Evolutionary conservation across 306 rosid species (phyloP).

Genomic region (Astragalus membranaceus): DNA sequence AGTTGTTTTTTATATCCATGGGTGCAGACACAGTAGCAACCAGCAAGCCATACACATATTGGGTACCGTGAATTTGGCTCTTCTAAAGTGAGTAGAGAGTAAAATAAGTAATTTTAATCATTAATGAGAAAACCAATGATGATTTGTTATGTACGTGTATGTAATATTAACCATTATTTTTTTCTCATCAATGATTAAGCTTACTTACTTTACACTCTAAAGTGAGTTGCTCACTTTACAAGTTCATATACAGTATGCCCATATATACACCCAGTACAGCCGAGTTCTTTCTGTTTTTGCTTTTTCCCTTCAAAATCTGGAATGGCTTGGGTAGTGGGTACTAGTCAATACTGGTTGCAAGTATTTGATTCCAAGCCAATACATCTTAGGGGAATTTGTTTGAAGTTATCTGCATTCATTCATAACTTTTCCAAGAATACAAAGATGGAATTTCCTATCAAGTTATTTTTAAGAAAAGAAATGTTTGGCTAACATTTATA

Average conservation of each 20-base stretch:
- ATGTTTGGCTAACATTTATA: no score
- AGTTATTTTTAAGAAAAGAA: no score
- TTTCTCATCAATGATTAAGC: no score
- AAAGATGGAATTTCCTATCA: no score
- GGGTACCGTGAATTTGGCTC: background rate
- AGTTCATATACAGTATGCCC: background rate
- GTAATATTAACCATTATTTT: no score
- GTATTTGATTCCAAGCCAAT: background rate
- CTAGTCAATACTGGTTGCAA: background rate
- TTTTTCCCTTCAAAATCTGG: background rate
- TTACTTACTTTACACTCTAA: no score
- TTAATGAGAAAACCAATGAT: no score
- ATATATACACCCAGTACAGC: background rate
- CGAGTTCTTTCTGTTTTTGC: background rate
- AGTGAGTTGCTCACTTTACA: background rate
- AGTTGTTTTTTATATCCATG: background rate
- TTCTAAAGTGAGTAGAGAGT: no score
- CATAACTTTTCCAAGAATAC: no score
- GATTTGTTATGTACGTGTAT: no score
- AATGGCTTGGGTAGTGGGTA: background rate
- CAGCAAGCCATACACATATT: background rate
- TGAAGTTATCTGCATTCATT: no score
- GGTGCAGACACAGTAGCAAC: background rate
- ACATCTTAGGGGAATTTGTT: background rate
- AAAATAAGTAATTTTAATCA: no score